phyloP scores from a whole-genome alignment of 495 filamentous ascomycete genomes.

The Annulohypoxylon maeteangense region DNA sequence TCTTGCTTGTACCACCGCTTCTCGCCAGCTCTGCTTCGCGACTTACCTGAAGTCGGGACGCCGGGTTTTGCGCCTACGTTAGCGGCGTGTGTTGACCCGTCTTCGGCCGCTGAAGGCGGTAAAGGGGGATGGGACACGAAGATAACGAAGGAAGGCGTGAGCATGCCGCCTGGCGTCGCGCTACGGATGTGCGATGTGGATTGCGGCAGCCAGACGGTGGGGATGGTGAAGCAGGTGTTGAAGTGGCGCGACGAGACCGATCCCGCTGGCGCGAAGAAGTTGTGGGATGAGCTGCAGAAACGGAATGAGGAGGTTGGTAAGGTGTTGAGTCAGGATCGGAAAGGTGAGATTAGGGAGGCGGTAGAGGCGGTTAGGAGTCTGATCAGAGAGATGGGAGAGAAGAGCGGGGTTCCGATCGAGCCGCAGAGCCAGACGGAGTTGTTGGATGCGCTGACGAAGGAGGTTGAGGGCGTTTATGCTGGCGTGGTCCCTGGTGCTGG shows the following conservation, averaged over 20 bases:
- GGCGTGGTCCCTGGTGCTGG: constrained; percentile 95
- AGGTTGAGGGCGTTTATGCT: constrained; percentile 82
- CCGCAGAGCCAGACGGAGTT: constrained; percentile 85
- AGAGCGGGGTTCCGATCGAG: constrained; percentile 87
- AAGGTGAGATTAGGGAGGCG: constrained; percentile 50
- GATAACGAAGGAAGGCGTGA: constrained; percentile 71
- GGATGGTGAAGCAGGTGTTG: constrained; percentile 93
- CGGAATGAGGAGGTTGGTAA: constrained; percentile 76
- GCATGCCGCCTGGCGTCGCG: constrained; percentile 77
- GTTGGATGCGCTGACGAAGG: constrained; percentile 73
- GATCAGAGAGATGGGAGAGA: constrained; percentile 78
- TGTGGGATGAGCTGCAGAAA: constrained; percentile 79
- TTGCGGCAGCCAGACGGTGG: constrained; percentile 90
- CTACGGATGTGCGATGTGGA: constrained; percentile 96
- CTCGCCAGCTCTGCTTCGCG: constrained; percentile 77
- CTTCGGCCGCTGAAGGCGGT: constrained; percentile 17
- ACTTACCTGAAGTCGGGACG: constrained; percentile 70
- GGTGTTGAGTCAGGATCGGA: constrained; percentile 63
- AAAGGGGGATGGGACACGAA: constrained; percentile 77
- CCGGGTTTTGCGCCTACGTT: constrained; percentile 73
- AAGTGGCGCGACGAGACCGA: constrained; percentile 80
- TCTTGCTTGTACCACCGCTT: constrained; percentile 91
- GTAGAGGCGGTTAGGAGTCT: constrained; percentile 58
- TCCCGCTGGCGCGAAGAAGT: constrained; percentile 67
- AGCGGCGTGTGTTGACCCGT: constrained; percentile 67